Evolutionary conservation across 176 grass and related monocot genomes (phyloP).

Genomic region (Aegilops sharonensis): DNA sequence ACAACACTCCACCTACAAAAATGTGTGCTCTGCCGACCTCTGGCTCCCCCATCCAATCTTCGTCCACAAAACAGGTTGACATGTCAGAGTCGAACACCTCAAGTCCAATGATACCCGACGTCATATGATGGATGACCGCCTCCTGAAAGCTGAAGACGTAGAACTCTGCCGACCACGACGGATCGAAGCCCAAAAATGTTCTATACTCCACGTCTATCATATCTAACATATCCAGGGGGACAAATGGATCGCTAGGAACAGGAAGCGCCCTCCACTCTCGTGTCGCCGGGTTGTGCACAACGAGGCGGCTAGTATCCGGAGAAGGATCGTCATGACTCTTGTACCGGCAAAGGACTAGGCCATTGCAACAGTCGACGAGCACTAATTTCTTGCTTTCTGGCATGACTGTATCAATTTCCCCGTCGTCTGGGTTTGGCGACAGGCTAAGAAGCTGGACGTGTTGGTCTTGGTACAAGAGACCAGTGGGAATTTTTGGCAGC

Average conservation of each 20-base stretch:
- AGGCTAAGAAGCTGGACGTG: conserved; percentile 6
- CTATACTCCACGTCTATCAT: not conserved
- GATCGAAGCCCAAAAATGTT: conserved; percentile 25
- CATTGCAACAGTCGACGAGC: conserved; percentile 49
- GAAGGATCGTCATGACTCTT: not conserved
- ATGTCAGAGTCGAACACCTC: not conserved
- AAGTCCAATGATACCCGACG: not conserved
- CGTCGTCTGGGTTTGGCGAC: not conserved
- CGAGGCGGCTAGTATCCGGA: not conserved
- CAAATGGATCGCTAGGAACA: not conserved
- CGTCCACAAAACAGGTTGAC: not conserved
- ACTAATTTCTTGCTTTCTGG: not conserved
- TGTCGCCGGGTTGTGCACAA: conserved; percentile 38
- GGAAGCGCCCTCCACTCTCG: conserved; percentile 27
- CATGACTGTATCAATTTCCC: conserved; percentile 19
- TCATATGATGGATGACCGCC: not conserved
- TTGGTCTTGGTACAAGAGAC: conserved; percentile 16
- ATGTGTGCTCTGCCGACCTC: not conserved
- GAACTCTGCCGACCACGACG: conserved; percentile 20
- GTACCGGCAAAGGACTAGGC: conserved; percentile 40
- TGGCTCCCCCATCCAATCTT: not conserved
- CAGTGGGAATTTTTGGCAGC: conserved; percentile 29
- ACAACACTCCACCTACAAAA: not conserved
- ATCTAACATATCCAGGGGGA: not conserved
- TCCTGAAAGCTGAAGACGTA: conserved; percentile 26